These are phyloP conservation scores for Thalassiosira exigua DNA, from an alignment of 352 stramenopile species.

Conservation along the genomic window DNA sequence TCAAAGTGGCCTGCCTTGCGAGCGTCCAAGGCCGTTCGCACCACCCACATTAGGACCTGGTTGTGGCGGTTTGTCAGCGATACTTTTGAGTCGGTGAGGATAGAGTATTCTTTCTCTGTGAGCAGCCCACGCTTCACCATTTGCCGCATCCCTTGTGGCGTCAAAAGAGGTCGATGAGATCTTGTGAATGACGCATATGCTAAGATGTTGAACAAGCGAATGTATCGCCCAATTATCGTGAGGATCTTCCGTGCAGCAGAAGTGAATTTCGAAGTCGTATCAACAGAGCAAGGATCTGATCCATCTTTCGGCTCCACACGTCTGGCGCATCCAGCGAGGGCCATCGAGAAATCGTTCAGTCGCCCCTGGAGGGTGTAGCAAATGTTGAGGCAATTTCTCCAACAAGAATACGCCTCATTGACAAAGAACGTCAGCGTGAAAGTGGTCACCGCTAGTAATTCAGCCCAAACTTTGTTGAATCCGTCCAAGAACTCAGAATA, in stretches of 20 bases:
- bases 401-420: constrained; percentile 38
- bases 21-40: constrained; percentile 35
- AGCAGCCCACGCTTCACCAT: constrained; percentile 30
- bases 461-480: constrained; percentile 23
- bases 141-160: constrained; percentile 23
- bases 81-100: constrained; percentile 12
- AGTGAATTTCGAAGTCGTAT: constrained; percentile 14
- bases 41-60: constrained; percentile 33
- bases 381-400: constrained; percentile 29
- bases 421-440: constrained; percentile 52
- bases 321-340: constrained; percentile 14
- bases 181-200: constrained; percentile 32
- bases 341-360: constrained; percentile 39
- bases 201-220: constrained; percentile 39
- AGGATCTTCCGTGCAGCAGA: constrained; percentile 15
- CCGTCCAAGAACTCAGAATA: neutral
- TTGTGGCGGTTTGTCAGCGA: constrained; percentile 18
- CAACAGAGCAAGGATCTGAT: neutral
- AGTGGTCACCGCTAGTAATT: constrained; percentile 32
- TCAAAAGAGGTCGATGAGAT: constrained; percentile 31
- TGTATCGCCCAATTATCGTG: constrained; percentile 32
- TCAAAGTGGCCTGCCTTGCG: constrained; percentile 27
- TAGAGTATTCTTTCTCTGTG: constrained; percentile 18
- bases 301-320: constrained; percentile 3
- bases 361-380: constrained; percentile 27